phyloP scores from a whole-genome alignment of 495 filamentous ascomycete species.

The Cercophora samala region DNA sequence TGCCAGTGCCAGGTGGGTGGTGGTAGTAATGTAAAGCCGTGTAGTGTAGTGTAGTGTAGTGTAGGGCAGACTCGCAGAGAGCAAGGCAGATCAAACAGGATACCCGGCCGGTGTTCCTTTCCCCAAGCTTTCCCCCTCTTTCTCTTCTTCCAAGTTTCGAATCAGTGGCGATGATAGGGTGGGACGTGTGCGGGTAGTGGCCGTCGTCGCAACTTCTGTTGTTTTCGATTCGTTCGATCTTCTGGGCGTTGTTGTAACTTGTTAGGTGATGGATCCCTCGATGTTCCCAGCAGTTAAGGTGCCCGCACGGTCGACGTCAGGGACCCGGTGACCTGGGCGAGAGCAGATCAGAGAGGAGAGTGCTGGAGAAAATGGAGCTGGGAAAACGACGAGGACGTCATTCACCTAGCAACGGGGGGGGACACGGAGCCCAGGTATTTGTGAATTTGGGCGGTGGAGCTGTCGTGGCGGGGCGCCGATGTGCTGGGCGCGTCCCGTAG shows the following conservation, averaged over 20 bases:
- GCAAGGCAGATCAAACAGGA: slow-evolving; percentile 2
- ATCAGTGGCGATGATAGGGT: not conserved
- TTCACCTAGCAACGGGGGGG: slow-evolving; percentile 7
- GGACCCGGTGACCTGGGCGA: slow-evolving; percentile 2
- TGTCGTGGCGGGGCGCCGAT: slow-evolving; percentile 10
- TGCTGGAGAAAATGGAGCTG: slow-evolving; percentile 2
- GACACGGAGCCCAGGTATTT: not conserved
- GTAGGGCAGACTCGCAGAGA: not conserved
- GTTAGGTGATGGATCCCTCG: slow-evolving; percentile 3
- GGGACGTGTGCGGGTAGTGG: not conserved
- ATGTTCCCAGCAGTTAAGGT: not conserved
- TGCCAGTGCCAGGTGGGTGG: not conserved
- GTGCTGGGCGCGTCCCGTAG: not conserved
- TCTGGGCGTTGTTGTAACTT: not conserved
- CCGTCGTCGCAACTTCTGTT: slow-evolving; percentile 2
- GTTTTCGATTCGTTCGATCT: slow-evolving; percentile 4
- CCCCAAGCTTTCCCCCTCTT: not conserved
- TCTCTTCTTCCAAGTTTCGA: slow-evolving; percentile 18
- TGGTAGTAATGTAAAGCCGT: too few species aligned
- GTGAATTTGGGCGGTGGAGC: slow-evolving; percentile 12
- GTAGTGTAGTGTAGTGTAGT: not conserved
- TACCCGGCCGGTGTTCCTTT: not conserved
- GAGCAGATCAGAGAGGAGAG: not conserved
- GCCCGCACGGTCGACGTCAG: slow-evolving; percentile 10
- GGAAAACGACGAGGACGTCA: slow-evolving; percentile 20